Evolutionary conservation across 768 basidiomycete genomes (phyloP).

Genomic region (Rhizopogon vinicolor): DNA sequence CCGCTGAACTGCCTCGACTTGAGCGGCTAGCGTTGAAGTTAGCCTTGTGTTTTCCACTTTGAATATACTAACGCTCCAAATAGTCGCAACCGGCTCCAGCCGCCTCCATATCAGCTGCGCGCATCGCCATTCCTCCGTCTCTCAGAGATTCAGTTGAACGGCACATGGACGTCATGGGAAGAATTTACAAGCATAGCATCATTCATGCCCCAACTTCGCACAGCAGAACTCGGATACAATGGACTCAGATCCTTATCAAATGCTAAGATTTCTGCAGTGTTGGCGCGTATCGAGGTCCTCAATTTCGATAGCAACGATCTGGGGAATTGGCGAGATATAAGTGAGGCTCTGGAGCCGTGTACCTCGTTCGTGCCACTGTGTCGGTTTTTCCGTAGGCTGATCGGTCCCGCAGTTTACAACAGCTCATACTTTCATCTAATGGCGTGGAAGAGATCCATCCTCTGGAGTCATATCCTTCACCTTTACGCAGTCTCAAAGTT

Average conservation of each 20-base stretch:
- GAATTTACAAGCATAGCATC: conserved; percentile 51
- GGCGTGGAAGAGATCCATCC: conserved; percentile 44
- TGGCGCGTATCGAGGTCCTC: conserved; percentile 39
- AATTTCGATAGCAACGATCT: conserved; percentile 73
- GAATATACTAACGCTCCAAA: conserved; percentile 12
- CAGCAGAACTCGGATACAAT: conserved; percentile 74
- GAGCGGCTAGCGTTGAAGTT: conserved; percentile 76
- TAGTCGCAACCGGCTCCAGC: conserved; percentile 66
- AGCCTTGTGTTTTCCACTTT: conserved; percentile 25
- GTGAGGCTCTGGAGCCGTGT: conserved; percentile 38
- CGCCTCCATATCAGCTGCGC: conserved; percentile 30
- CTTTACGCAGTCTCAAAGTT: conserved; percentile 41
- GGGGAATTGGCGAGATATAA: conserved; percentile 49
- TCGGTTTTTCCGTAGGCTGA: neutral
- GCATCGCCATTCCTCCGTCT: conserved; percentile 44
- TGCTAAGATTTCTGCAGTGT: conserved; percentile 5
- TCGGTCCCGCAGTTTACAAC: conserved; percentile 42
- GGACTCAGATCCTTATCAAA: conserved; percentile 33
- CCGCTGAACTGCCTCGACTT: conserved; percentile 55
- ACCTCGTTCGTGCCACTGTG: conserved; percentile 32
- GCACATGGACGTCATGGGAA: conserved; percentile 66
- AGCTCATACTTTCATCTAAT: conserved; percentile 66
- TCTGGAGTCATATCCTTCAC: conserved; percentile 9
- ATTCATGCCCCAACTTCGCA: conserved; percentile 48
- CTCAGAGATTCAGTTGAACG: conserved; percentile 69